Conservation (phyloP, 1,284 basidiomycete species). For the Cutaneotrichosporon cavernicola region DNA sequence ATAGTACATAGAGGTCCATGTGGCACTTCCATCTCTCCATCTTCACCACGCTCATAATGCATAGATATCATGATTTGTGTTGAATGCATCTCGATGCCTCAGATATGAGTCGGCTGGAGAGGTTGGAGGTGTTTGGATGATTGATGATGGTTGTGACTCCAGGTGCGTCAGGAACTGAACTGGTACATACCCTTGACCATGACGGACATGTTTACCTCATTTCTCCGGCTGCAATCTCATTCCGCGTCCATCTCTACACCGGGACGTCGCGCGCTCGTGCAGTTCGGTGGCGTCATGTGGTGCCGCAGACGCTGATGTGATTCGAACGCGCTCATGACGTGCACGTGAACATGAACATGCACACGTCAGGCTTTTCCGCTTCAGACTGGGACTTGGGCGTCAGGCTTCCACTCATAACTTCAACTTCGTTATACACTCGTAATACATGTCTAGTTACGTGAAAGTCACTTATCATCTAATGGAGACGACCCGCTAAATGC, state of each 20-base stretch:
- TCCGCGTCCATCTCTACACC: background rate
- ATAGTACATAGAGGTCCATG: background rate
- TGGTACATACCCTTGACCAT: background rate
- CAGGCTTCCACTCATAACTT: too few species aligned
- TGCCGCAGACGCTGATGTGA: background rate
- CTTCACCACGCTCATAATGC: background rate
- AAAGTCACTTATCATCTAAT: background rate
- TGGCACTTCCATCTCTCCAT: background rate
- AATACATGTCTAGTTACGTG: background rate
- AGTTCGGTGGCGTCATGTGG: too few species aligned
- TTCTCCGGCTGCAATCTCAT: background rate
- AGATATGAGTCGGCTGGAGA: background rate
- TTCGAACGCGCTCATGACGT: background rate
- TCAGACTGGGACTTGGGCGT: too few species aligned
- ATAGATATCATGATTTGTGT: background rate
- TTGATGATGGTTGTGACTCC: background rate
- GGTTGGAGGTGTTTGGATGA: background rate
- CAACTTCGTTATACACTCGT: background rate
- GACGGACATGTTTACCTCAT: background rate
- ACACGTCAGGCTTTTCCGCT: background rate
- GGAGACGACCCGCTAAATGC: background rate
- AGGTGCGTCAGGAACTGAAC: background rate
- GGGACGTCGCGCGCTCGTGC: background rate
- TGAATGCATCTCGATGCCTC: background rate
- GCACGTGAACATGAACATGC: background rate